Percentiles rank a stretch among this genome's conserved stretches.
These are phyloP conservation scores for Psilocybe tampanensis DNA, from an alignment of 768 basidiomycete genomes.

Conservation along the genomic window DNA sequence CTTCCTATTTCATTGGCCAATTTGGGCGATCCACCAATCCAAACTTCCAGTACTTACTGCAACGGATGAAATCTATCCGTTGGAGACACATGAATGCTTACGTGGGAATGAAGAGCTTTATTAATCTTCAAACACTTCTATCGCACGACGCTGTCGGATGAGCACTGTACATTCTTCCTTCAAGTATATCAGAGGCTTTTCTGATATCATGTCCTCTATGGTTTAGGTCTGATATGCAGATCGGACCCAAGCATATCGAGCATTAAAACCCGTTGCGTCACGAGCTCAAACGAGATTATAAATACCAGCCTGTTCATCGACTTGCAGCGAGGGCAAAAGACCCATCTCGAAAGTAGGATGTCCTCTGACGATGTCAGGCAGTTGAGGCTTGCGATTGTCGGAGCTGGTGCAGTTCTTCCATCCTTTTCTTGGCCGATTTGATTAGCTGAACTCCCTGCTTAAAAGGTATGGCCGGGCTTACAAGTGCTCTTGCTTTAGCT, in stretches of 20 bases:
- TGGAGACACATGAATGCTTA: neutral
- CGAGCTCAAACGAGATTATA: neutral
- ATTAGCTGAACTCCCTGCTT: neutral
- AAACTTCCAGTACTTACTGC: no score
- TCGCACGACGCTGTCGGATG: conserved; percentile 1
- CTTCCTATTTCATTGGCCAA: no score
- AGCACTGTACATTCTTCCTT: neutral
- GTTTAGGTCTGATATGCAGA: neutral
- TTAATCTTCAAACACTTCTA: neutral
- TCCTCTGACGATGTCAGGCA: conserved; percentile 1
- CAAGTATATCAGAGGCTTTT: neutral
- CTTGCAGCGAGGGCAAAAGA: neutral
- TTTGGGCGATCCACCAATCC: no score
- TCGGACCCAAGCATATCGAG: neutral
- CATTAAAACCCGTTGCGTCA: neutral
- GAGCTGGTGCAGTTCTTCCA: neutral
- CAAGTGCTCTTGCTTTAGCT: conserved; percentile 2
- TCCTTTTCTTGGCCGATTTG: neutral
- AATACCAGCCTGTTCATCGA: neutral
- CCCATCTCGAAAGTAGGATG: neutral
- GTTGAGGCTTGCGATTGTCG: neutral
- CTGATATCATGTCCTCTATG: neutral
- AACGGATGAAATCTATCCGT: neutral
- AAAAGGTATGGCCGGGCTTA: conserved; percentile 4
- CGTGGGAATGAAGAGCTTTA: neutral